Base-by-base conservation (phyloP, 202 grass and related monocot species). In the Hordeum pubiflorum region DNA sequence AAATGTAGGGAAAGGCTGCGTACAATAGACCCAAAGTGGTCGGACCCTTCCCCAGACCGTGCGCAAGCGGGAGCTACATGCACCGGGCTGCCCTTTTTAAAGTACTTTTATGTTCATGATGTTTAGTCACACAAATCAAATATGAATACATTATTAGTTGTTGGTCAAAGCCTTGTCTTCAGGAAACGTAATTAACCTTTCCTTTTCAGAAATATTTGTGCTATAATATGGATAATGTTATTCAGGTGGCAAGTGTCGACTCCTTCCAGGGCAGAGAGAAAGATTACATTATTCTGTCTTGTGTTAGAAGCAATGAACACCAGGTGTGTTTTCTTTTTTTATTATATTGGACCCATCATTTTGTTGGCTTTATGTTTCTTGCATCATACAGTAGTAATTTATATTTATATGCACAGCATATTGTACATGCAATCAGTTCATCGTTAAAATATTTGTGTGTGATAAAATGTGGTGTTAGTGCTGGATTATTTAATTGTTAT, bases 191-290 rank as follows among this genome's bases (percentile, higher is more conserved):
- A 50, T 50, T 54, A 54, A 54, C 50, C 17, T 54, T 54, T 3
- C 50, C 15, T 54, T 54, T n/a, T 17, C 50, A 54, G 17, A 54
- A 54, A 54, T 54, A n/a, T n/a, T 54, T n/a, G 50, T 67, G 22
- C 13, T 83, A 83, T 50, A 88, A 83, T 46, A 64, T 75, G 67
- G 74, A 5, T 82, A 56, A 46, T 69, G 44, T 74, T 18, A 78
- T 89, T 67, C 89, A 98, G 95, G 96, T 99, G 80, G 96, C 96
- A 43, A 99, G 97, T 84, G 97, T 99, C 12, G 97, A 99, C 84
- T 99, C 97, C 14, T 99, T 99, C 73, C 97, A 99, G 76, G 97
- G 97, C 56, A 91, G 97, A 79, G 97, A 99, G 75, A 99, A 99
- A 82, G 97, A 99, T 85, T 99, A 99, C 78, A 99, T 99, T 76